Evolutionary conservation across 495 filamentous ascomycete genomes (phyloP).

Genomic region (Penicillium bovifimosum): DNA sequence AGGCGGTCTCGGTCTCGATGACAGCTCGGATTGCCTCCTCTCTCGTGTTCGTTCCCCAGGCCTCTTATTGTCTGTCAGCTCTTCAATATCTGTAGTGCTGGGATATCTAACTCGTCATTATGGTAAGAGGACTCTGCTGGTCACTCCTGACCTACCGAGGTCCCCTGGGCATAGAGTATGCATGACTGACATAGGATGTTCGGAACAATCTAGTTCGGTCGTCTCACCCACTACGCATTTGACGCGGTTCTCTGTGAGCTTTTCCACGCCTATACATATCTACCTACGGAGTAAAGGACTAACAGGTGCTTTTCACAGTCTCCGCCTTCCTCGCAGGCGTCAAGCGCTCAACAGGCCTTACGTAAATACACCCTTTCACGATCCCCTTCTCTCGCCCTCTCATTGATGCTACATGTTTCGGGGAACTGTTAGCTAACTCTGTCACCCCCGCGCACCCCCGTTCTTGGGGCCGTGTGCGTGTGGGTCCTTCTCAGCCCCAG

Average conservation of each 20-base stretch:
- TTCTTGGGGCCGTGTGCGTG: conserved; percentile 24
- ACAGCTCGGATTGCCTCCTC: background rate
- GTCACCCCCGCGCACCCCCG: conserved; percentile 31
- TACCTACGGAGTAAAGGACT: conserved; percentile 11
- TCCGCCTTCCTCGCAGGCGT: conserved; percentile 95
- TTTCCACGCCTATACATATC: background rate
- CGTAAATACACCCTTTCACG: conserved; percentile 59
- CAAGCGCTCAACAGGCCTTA: conserved; percentile 91
- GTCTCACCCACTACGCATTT: conserved; percentile 89
- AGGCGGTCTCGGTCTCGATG: background rate
- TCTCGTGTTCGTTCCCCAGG: background rate
- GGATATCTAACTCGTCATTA: conserved; percentile 8
- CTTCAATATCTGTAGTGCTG: background rate
- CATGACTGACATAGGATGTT: conserved; percentile 8
- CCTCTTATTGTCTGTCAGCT: background rate
- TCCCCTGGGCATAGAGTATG: background rate
- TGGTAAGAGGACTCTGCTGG: conserved; percentile 16
- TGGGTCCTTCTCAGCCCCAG: conserved; percentile 59
- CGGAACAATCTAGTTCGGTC: conserved; percentile 66
- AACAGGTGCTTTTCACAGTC: conserved; percentile 46
- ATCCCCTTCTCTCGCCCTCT: background rate
- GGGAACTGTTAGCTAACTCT: conserved; percentile 26
- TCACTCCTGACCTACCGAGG: background rate
- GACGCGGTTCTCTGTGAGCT: conserved; percentile 85
- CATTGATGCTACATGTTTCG: background rate